Conservation (phyloP, 805 yeast genomes). For the Schwanniomyces yamadae region DNA sequence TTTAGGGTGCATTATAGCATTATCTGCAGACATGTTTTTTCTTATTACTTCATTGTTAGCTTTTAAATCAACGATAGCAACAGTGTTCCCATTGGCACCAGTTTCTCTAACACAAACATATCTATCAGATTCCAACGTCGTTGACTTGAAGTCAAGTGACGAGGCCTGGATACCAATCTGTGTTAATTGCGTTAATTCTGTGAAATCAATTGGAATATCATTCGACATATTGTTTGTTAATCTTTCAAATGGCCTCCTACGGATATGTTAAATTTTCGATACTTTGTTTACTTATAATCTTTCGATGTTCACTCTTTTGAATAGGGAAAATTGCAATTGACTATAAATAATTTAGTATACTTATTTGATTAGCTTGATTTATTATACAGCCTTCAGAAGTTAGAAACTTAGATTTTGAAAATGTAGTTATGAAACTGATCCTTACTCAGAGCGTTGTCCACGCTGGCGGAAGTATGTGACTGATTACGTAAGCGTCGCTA, state of each 20-base stretch:
- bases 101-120: conserved; percentile 80
- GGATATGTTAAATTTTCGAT: conserved; percentile 1
- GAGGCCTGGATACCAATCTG: conserved; percentile 80
- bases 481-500: conserved; percentile 1
- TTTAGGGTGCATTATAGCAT: conserved; percentile 94
- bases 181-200: conserved; percentile 89
- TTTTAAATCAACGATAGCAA: conserved; percentile 85
- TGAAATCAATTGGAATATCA: conserved; percentile 95
- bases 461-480: background rate
- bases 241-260: conserved; percentile 1
- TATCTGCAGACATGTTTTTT: conserved; percentile 95
- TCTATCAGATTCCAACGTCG: conserved; percentile 90
- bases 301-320: conserved; percentile 1
- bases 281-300: conserved; percentile 2
- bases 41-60: conserved; percentile 78
- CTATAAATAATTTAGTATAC: conserved; percentile 3
- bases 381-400: background rate
- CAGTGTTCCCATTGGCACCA: conserved; percentile 70
- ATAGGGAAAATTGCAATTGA: conserved; percentile 2
- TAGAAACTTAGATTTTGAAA: too few relatives aligned
- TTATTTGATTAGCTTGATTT: conserved; percentile 3
- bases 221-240: conserved; percentile 16
- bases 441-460: conserved; percentile 3
- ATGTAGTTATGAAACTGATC: too few relatives aligned
- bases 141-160: conserved; percentile 86